Conservation (phyloP, 75 land plant species). For the Sequoia sempervirens region DNA sequence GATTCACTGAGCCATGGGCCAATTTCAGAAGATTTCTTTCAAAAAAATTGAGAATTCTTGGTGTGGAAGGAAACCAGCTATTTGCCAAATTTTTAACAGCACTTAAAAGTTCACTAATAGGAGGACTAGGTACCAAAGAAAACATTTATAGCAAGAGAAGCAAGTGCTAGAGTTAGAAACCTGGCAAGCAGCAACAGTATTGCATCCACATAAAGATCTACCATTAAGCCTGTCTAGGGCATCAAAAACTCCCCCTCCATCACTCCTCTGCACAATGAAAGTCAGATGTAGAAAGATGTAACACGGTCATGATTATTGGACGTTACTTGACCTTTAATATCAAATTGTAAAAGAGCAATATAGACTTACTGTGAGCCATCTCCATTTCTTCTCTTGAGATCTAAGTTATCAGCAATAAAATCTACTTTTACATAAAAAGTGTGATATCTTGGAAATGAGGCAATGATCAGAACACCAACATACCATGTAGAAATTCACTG, state of each 20-base stretch:
- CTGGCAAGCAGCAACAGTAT: conserved; percentile 63
- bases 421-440: background rate
- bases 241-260: conserved; percentile 89
- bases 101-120: background rate
- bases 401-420: background rate
- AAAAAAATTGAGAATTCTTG: background rate
- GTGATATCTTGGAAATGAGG: background rate
- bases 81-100: background rate
- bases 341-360: background rate
- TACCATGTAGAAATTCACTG: conserved; percentile 93
- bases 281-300: background rate
- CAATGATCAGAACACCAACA: background rate
- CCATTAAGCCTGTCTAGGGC: conserved; percentile 79
- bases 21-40: background rate
- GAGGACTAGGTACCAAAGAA: background rate
- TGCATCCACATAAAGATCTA: conserved; percentile 68
- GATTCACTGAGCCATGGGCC: background rate
- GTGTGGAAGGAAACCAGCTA: background rate
- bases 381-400: background rate
- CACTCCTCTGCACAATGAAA: conserved; percentile 72
- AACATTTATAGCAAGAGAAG: background rate
- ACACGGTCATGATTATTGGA: background rate
- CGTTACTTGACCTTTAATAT: background rate
- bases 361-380: background rate
- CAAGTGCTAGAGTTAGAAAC: conserved; percentile 26